These are phyloP conservation scores for Arthroderma sp. DNA, from an alignment of 2,329 filamentous ascomycete species.

Conservation along the genomic window DNA sequence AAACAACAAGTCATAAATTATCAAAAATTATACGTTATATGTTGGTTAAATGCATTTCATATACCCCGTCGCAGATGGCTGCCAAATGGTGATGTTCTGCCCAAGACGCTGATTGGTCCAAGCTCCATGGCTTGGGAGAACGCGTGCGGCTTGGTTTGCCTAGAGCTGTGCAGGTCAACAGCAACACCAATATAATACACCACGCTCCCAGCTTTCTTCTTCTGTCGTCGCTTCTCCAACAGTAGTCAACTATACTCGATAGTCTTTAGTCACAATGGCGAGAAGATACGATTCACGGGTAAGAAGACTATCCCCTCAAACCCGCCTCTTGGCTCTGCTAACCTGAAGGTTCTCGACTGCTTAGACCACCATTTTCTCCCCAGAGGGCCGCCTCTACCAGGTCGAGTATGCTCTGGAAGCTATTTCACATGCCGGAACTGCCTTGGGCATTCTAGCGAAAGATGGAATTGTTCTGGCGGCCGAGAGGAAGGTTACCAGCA, in stretches of 20 bases:
- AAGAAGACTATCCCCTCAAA: constrained; percentile 30
- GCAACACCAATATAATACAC: neutral
- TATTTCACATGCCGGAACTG: constrained; percentile 95
- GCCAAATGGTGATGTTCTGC: neutral
- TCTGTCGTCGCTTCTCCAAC: neutral
- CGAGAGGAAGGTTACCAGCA: constrained; percentile 97
- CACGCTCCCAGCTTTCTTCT: neutral
- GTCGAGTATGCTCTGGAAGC: constrained; percentile 98
- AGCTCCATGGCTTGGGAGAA: constrained; percentile 8
- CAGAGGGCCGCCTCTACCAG: constrained; percentile 95
- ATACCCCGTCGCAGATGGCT: neutral
- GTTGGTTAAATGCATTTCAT: neutral
- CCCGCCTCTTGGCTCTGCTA: constrained; percentile 4
- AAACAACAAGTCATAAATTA: no score
- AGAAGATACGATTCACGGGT: constrained; percentile 96
- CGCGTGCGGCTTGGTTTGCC: constrained; percentile 13
- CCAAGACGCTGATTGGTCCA: constrained; percentile 8
- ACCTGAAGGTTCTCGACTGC: constrained; percentile 14
- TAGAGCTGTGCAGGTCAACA: constrained; percentile 9
- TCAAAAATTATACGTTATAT: no score
- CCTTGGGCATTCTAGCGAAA: constrained; percentile 89
- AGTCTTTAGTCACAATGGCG: constrained; percentile 52
- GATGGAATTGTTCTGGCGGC: constrained; percentile 97
- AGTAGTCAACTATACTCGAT: neutral
- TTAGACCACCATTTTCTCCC: constrained; percentile 98